Percentiles rank a stretch among this genome's conserved stretches.
phyloP scores from a whole-genome alignment of 306 rosid species.

The Datisca glomerata region DNA sequence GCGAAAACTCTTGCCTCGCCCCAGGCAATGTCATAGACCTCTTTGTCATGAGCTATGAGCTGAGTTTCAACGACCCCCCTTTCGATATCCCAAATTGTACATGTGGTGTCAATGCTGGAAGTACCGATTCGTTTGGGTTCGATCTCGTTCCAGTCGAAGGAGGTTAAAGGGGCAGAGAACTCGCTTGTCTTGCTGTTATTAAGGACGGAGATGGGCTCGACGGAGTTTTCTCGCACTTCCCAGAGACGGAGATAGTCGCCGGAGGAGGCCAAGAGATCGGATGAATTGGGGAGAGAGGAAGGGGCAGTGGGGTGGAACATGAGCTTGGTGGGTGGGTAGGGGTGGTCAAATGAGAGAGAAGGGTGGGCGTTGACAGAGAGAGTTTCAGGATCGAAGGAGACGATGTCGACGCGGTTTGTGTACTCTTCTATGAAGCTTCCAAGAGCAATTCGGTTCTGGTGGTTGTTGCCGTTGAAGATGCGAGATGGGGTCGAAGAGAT shows the following conservation, averaged over 20 bases:
- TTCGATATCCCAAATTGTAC: conserved; percentile 90
- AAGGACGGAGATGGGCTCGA: conserved; percentile 55
- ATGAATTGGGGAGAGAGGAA: conserved; percentile 26
- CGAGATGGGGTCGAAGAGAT: conserved; percentile 35
- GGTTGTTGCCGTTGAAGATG: no score
- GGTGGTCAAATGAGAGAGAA: conserved; percentile 82
- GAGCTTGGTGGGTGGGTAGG: conserved; percentile 94
- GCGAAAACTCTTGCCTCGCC: conserved; percentile 89
- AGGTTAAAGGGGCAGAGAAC: conserved; percentile 85
- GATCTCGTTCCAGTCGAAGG: conserved; percentile 92
- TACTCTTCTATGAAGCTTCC: conserved; percentile 84
- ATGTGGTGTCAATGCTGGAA: conserved; percentile 90
- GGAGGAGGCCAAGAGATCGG: conserved; percentile 79
- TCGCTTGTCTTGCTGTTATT: conserved; percentile 82
- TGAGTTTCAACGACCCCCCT: conserved; percentile 76
- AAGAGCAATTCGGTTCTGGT: conserved; percentile 50
- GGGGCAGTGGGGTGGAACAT: conserved; percentile 69
- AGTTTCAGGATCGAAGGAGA: conserved; percentile 70
- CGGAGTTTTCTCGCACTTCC: conserved; percentile 56
- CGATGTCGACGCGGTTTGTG: conserved; percentile 70
- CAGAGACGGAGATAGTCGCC: conserved; percentile 98
- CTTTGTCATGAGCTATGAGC: conserved; percentile 94
- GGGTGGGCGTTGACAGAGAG: conserved; percentile 37
- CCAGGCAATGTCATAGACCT: conserved; percentile 93
- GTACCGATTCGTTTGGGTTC: conserved; percentile 80